phyloP scores from a whole-genome alignment of 164 flowering plant genomes.

The Piper longum region DNA sequence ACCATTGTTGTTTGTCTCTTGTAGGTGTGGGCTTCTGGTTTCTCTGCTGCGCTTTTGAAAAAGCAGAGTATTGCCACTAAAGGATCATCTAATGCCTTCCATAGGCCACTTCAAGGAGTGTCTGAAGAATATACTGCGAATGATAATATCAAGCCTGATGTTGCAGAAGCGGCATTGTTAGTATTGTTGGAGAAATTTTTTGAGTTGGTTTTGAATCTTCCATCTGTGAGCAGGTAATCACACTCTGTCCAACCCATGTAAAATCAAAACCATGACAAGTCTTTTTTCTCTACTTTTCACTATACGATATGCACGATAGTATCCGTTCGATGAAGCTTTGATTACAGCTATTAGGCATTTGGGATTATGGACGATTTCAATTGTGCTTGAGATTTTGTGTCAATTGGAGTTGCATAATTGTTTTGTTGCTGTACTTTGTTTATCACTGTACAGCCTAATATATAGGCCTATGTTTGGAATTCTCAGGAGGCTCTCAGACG shows the following conservation, averaged over 20 bases:
- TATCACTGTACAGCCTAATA: not conserved
- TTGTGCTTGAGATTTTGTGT: too few species aligned
- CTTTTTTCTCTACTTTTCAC: not conserved
- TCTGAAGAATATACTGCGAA: conserved; percentile 11
- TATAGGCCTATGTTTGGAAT: not conserved
- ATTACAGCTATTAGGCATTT: too few species aligned
- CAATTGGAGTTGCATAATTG: not conserved
- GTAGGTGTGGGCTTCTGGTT: conserved; percentile 97
- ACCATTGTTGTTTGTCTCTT: not conserved
- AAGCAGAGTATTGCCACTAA: conserved; percentile 75
- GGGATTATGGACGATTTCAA: too few species aligned
- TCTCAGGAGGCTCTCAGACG: conserved; percentile 80
- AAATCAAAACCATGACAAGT: too few species aligned
- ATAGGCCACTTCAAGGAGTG: conserved; percentile 15
- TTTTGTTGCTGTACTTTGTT: not conserved
- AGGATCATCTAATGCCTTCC: conserved; percentile 15
- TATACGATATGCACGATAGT: not conserved
- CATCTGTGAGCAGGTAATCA: conserved; percentile 62
- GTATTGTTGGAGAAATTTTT: conserved; percentile 71
- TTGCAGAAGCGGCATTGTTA: conserved; percentile 70
- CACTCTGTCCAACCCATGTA: too few species aligned
- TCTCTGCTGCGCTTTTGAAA: conserved; percentile 92
- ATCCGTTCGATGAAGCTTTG: too few species aligned
- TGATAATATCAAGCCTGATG: conserved; percentile 52
- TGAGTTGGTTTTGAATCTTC: conserved; percentile 65